Percentiles rank a stretch among this genome's conserved stretches.
phyloP scores from a whole-genome alignment of 2,329 filamentous ascomycete species.

The Aureobasidium leucospermi region DNA sequence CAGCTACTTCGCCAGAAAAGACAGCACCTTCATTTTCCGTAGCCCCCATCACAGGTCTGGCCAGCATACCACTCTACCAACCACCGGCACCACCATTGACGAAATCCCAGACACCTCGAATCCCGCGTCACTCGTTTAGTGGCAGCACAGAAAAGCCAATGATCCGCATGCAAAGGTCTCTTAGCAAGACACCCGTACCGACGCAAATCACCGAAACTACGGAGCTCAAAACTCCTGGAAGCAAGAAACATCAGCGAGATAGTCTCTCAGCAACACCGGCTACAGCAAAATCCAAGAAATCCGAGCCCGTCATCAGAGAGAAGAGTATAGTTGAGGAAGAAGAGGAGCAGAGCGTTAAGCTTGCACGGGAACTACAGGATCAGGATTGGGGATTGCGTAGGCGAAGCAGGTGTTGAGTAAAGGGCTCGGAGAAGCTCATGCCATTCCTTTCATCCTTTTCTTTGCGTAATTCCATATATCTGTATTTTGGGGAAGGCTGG shows the following conservation, averaged over 20 bases:
- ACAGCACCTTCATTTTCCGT: slow-evolving; percentile 12
- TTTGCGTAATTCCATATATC: background rate
- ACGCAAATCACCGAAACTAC: background rate
- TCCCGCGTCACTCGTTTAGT: background rate
- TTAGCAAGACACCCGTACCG: slow-evolving; percentile 14
- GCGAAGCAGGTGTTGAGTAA: background rate
- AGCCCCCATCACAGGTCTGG: slow-evolving; percentile 11
- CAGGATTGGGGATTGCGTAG: slow-evolving; percentile 13
- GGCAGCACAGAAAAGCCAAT: background rate
- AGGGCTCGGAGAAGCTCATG: background rate
- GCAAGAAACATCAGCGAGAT: slow-evolving; percentile 22
- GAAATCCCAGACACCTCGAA: slow-evolving; percentile 4
- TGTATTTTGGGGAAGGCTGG: background rate
- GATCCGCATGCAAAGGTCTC: background rate
- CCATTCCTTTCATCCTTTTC: background rate
- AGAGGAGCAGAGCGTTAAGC: slow-evolving; percentile 22
- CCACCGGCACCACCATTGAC: slow-evolving; percentile 12
- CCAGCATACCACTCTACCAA: slow-evolving; percentile 8
- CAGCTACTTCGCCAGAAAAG: background rate
- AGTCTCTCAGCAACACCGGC: slow-evolving; percentile 25
- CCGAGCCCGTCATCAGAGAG: slow-evolving; percentile 20
- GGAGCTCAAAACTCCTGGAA: slow-evolving; percentile 14
- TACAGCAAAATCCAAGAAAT: slow-evolving; percentile 19
- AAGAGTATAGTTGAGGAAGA: slow-evolving; percentile 14
- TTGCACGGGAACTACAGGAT: slow-evolving; percentile 25